Conservation (phyloP, 768 basidiomycete species). For the Dentipellis fragilis region DNA sequence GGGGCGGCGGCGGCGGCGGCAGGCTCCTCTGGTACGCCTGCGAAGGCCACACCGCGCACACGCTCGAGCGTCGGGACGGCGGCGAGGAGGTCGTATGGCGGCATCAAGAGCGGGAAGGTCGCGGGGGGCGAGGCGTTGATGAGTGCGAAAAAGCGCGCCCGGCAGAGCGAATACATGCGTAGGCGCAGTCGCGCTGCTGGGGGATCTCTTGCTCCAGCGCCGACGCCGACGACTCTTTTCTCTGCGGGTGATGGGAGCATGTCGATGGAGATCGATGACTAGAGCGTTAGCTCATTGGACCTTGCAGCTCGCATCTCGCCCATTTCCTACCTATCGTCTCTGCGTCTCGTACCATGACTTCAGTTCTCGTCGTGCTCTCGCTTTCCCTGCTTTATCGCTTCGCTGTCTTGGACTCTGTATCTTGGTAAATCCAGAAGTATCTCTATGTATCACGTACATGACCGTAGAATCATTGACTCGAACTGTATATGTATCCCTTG, state of each 20-base stretch:
- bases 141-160: slow-evolving; percentile 62
- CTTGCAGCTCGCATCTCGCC: not conserved
- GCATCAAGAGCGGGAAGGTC: slow-evolving; percentile 17
- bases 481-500: too few relatives aligned
- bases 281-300: not conserved
- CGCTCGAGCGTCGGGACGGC: slow-evolving; percentile 40
- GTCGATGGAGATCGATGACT: slow-evolving; percentile 8
- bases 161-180: slow-evolving; percentile 68
- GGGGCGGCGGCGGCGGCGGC: slow-evolving; percentile 41
- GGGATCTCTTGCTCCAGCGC: not conserved
- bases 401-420: not conserved
- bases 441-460: not conserved
- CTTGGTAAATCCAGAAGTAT: not conserved
- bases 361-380: not conserved
- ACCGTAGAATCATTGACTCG: not conserved
- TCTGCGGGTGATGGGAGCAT: slow-evolving; percentile 7
- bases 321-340: too few relatives aligned
- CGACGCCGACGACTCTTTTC: not conserved
- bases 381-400: not conserved
- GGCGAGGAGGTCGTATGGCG: slow-evolving; percentile 23
- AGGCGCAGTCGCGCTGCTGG: slow-evolving; percentile 35
- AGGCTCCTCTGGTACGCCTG: slow-evolving; percentile 16
- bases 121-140: slow-evolving; percentile 31
- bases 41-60: slow-evolving; percentile 15
- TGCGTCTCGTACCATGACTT: not conserved